phyloP scores from a whole-genome alignment of 257 asterid genomes.

The Thymus quinquecostatus region DNA sequence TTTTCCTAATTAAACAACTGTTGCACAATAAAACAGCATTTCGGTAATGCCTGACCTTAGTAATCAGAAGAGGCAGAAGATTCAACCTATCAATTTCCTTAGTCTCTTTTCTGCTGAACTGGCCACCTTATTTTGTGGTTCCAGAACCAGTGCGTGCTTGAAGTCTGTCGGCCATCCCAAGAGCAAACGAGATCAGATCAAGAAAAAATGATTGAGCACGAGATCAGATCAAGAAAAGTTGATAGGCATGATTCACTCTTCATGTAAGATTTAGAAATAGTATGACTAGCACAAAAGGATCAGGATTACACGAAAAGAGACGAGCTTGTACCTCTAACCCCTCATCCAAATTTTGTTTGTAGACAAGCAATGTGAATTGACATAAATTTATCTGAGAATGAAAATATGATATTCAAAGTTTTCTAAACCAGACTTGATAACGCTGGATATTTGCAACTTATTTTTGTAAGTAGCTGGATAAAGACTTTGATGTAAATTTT shows the following conservation, averaged over 20 bases:
- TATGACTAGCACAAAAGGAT: not conserved
- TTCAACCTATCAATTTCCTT: conserved; percentile 56
- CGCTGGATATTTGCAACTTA: not conserved
- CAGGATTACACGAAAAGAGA: not conserved
- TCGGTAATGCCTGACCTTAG: not conserved
- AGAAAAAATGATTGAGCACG: not conserved
- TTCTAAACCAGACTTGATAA: too few relatives aligned
- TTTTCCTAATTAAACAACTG: conserved; percentile 12
- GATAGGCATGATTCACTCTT: not conserved
- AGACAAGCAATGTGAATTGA: not conserved
- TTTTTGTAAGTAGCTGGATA: conserved; percentile 10
- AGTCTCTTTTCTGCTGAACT: conserved; percentile 76
- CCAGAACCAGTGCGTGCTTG: conserved; percentile 89
- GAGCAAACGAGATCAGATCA: conserved; percentile 5
- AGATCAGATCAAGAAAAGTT: conserved; percentile 6
- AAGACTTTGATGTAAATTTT: not conserved
- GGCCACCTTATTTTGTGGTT: conserved; percentile 91
- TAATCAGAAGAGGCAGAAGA: conserved; percentile 5
- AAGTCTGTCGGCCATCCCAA: conserved; percentile 61
- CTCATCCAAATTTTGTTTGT: not conserved
- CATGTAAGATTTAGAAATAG: not conserved
- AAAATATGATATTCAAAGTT: too few relatives aligned
- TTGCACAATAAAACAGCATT: not conserved
- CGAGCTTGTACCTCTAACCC: not conserved
- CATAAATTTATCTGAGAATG: not conserved